phyloP scores from a whole-genome alignment of 257 asterid genomes.

The Lycium barbarum region DNA sequence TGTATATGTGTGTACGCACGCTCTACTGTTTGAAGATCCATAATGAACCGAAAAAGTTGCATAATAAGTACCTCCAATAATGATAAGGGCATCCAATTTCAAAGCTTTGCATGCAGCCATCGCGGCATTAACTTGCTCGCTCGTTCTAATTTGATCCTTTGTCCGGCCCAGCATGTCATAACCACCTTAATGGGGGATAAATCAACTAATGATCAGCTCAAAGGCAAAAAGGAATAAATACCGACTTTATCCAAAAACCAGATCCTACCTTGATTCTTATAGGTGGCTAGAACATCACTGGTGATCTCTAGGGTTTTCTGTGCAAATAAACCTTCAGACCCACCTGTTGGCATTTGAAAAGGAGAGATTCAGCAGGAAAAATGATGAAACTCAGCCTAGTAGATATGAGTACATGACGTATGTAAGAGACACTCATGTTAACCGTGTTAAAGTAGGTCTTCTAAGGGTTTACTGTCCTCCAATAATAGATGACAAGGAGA shows the following conservation, averaged over 20 bases:
- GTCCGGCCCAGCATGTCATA: slow-evolving; percentile 97
- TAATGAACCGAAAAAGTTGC: slow-evolving; percentile 31
- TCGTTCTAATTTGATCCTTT: slow-evolving; percentile 92
- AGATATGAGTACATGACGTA: background rate
- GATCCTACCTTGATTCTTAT: slow-evolving; percentile 85
- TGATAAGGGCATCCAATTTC: slow-evolving; percentile 85
- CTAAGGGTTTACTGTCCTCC: background rate
- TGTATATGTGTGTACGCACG: background rate
- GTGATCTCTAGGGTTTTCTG: slow-evolving; percentile 87
- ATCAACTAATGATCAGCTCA: slow-evolving; percentile 22
- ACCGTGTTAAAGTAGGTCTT: background rate
- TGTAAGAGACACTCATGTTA: background rate
- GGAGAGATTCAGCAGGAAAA: background rate
- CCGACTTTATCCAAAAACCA: slow-evolving; percentile 22
- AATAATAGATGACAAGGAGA: slow-evolving; percentile 2
- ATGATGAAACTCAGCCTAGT: background rate
- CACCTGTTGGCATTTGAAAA: slow-evolving; percentile 60
- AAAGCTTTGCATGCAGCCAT: slow-evolving; percentile 76
- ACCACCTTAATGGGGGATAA: slow-evolving; percentile 65
- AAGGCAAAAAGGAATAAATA: background rate
- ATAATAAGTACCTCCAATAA: slow-evolving; percentile 77
- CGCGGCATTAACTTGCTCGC: slow-evolving; percentile 91
- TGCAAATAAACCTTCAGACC: slow-evolving; percentile 95
- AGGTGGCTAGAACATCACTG: slow-evolving; percentile 79
- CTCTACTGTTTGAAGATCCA: slow-evolving; percentile 19